A percentile compares a stretch with the other conserved stretches of the same genome.
Conservation (phyloP, 805 yeast species). For the Kodamaea jinghongensis region DNA sequence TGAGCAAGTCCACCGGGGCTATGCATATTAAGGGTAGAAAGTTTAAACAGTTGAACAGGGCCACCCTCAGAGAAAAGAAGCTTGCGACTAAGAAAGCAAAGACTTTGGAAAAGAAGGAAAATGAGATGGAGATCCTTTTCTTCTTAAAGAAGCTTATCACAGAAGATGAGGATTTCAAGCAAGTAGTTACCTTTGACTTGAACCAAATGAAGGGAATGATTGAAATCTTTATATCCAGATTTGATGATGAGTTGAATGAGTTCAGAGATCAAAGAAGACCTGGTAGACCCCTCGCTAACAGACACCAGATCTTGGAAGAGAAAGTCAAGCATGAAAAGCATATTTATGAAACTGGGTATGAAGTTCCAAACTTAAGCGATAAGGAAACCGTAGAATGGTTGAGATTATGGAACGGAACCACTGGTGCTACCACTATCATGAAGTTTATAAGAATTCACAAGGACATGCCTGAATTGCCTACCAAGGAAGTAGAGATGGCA, state of each 20-base stretch:
- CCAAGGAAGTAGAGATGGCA: slow-evolving; percentile 13
- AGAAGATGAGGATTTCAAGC: slow-evolving; percentile 29
- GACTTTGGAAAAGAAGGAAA: slow-evolving; percentile 56
- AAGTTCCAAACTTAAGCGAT: slow-evolving; percentile 70
- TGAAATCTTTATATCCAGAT: slow-evolving; percentile 61
- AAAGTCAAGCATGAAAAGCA: slow-evolving; percentile 58
- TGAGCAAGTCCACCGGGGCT: slow-evolving; percentile 52
- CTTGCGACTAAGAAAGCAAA: slow-evolving; percentile 56
- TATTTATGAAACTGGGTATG: slow-evolving; percentile 65
- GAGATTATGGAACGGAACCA: slow-evolving; percentile 76
- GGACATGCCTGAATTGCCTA: slow-evolving; percentile 25
- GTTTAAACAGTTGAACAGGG: slow-evolving; percentile 77
- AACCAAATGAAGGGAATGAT: slow-evolving; percentile 63
- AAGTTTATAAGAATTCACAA: slow-evolving; percentile 43
- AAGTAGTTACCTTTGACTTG: slow-evolving; percentile 40
- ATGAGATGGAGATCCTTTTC: slow-evolving; percentile 55
- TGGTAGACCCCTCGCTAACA: slow-evolving; percentile 79
- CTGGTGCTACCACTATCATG: slow-evolving; percentile 71
- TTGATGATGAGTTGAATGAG: slow-evolving; percentile 70
- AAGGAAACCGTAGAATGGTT: slow-evolving; percentile 55
- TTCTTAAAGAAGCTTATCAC: slow-evolving; percentile 58
- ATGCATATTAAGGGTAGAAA: slow-evolving; percentile 89
- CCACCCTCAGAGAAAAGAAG: slow-evolving; percentile 80
- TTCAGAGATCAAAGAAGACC: slow-evolving; percentile 66
- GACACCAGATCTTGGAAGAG: slow-evolving; percentile 65